Conservation (phyloP, 73 alveolate species). For the Paraurostyla sp. region DNA sequence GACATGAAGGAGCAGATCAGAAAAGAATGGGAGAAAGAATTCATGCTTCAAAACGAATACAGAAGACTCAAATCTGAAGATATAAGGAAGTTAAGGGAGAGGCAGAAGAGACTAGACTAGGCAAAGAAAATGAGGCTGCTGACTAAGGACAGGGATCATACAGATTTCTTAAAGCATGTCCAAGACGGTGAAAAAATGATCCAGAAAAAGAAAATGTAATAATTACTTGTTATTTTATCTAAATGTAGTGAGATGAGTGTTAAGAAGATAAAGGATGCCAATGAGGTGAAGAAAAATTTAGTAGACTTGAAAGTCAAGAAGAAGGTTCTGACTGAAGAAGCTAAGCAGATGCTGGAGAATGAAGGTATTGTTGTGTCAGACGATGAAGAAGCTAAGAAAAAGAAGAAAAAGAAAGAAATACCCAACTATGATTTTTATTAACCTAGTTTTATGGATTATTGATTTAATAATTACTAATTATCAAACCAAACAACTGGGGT, state of each 20-base stretch:
- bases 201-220: slow-evolving; percentile 1
- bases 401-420: not conserved
- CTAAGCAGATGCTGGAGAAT: slow-evolving; percentile 6
- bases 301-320: slow-evolving; percentile 20
- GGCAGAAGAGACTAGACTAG: slow-evolving; percentile 59
- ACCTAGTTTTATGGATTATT: not conserved
- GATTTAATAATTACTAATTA: too few species aligned
- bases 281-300: not conserved
- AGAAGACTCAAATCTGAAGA: slow-evolving; percentile 64
- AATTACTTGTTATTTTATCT: not conserved
- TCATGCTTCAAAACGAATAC: slow-evolving; percentile 66
- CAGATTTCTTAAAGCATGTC: not conserved
- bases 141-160: slow-evolving; percentile 41
- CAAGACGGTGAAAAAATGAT: slow-evolving; percentile 1
- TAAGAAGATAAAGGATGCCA: not conserved
- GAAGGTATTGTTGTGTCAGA: slow-evolving; percentile 12
- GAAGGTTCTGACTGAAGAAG: not conserved
- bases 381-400: not conserved
- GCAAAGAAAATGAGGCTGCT: slow-evolving; percentile 18
- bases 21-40: slow-evolving; percentile 43
- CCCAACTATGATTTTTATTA: slow-evolving; percentile 4
- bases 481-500: too few species aligned
- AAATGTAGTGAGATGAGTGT: not conserved
- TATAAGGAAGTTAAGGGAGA: slow-evolving; percentile 52
- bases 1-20: slow-evolving; percentile 41